Conservation (phyloP, 2,329 filamentous ascomycete species). For the Diaporthe aspalathi region DNA sequence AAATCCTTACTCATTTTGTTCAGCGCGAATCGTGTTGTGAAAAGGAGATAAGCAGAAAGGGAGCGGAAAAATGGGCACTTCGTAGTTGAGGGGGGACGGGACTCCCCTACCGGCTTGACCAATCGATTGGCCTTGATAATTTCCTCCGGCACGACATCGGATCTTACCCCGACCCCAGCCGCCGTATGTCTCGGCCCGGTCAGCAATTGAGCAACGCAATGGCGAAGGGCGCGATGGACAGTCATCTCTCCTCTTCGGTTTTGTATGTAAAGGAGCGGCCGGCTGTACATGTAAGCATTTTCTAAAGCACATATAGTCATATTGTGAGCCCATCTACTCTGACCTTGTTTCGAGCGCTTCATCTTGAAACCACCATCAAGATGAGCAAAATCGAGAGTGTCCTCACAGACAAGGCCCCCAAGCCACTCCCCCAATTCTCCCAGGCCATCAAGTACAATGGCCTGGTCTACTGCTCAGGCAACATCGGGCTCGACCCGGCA, state of each 20-base stretch:
- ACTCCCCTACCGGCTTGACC: background rate
- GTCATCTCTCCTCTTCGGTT: background rate
- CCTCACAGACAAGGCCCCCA: conserved; percentile 60
- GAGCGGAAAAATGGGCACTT: background rate
- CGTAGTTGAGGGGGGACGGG: background rate
- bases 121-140: background rate
- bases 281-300: background rate
- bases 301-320: background rate
- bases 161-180: conserved; percentile 14
- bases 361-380: background rate
- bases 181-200: background rate
- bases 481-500: conserved; percentile 67
- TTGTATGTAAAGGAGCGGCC: background rate
- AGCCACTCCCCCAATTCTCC: conserved; percentile 66
- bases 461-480: conserved; percentile 78
- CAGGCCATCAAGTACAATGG: conserved; percentile 72
- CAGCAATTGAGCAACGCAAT: background rate
- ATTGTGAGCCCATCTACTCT: background rate
- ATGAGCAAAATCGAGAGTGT: conserved; percentile 48
- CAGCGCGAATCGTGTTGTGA: background rate
- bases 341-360: background rate
- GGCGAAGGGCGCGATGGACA: conserved; percentile 5
- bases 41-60: background rate
- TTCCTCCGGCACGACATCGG: conserved; percentile 33
- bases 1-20: background rate